A percentile compares a stretch with the other conserved stretches of the same genome.
Conservation (phyloP, 2,329 filamentous ascomycete species). For the Helicocarpus griseus region DNA sequence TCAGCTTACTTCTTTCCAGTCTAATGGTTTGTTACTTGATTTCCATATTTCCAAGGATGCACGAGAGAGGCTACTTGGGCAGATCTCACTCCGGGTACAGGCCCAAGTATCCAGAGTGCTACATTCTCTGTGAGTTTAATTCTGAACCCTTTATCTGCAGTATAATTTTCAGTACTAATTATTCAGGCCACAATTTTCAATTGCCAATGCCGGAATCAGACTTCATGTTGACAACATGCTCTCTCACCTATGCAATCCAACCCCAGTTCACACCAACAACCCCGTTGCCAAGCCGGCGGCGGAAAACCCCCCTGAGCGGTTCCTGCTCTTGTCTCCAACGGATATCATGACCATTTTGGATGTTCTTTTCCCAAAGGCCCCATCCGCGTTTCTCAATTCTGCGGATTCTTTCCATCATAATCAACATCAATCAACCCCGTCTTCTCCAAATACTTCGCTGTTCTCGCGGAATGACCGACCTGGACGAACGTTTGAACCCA, state of each 20-base stretch:
- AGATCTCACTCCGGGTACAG: conserved; percentile 71
- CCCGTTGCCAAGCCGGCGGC: conserved; percentile 3
- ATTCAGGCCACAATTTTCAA: conserved; percentile 27
- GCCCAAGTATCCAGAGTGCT: conserved; percentile 69
- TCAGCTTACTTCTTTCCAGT: conserved; percentile 35
- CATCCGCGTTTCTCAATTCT: conserved; percentile 10
- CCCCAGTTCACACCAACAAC: conserved; percentile 1
- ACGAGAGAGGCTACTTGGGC: conserved; percentile 61
- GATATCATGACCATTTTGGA: conserved; percentile 75
- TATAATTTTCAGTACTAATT: conserved; percentile 44
- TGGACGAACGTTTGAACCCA: conserved; percentile 19
- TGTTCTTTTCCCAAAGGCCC: conserved; percentile 58
- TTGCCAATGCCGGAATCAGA: conserved; percentile 24
- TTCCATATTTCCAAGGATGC: conserved; percentile 90
- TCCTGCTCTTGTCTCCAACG: conserved; percentile 52
- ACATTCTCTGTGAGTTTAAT: conserved; percentile 52
- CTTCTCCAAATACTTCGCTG: conserved; percentile 18
- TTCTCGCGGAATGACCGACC: conserved; percentile 15
- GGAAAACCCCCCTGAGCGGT: conserved; percentile 47
- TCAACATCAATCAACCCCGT: conserved; percentile 20
- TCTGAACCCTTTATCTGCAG: conserved; percentile 16
- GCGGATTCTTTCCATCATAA: conserved; percentile 13
- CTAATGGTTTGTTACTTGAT: conserved; percentile 61
- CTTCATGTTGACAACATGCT: conserved; percentile 31
- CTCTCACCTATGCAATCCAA: conserved; percentile 17